phyloP scores from a whole-genome alignment of 371 early-diverging fungal genomes.

The Actinomucor elegans region DNA sequence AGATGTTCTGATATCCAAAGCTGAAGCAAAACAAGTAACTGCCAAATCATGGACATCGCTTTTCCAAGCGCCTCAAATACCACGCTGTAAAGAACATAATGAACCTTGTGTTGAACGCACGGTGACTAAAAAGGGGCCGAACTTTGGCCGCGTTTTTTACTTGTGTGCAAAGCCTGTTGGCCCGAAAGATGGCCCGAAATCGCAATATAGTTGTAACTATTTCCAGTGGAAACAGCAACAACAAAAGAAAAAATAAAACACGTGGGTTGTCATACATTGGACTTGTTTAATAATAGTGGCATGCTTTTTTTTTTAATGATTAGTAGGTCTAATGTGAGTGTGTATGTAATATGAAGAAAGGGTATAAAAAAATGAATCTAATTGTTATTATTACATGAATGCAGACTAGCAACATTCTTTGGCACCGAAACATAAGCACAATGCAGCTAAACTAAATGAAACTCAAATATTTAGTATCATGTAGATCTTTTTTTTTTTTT shows the following conservation, averaged over 20 bases:
- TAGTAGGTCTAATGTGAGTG: too few species aligned
- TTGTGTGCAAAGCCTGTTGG: constrained; percentile 64
- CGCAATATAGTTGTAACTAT: constrained; percentile 53
- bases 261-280: not conserved
- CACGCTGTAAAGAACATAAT: constrained; percentile 66
- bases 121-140: constrained; percentile 73
- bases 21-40: not conserved
- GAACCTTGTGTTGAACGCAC: constrained; percentile 62
- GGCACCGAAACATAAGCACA: constrained; percentile 26
- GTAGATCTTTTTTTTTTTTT: too few species aligned
- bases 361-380: too few species aligned
- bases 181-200: constrained; percentile 26
- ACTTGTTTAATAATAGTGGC: not conserved
- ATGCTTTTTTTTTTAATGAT: too few species aligned
- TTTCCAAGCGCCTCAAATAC: constrained; percentile 49
- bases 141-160: constrained; percentile 72
- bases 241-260: constrained; percentile 1
- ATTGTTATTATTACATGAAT: not conserved
- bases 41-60: constrained; percentile 55
- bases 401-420: constrained; percentile 24
- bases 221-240: constrained; percentile 51
- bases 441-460: constrained; percentile 23
- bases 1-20: not conserved
- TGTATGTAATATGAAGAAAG: too few species aligned
- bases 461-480: not conserved